These are phyloP conservation scores for Epichloe sp. DNA, from an alignment of 2,329 filamentous ascomycete genomes.

Conservation along the genomic window DNA sequence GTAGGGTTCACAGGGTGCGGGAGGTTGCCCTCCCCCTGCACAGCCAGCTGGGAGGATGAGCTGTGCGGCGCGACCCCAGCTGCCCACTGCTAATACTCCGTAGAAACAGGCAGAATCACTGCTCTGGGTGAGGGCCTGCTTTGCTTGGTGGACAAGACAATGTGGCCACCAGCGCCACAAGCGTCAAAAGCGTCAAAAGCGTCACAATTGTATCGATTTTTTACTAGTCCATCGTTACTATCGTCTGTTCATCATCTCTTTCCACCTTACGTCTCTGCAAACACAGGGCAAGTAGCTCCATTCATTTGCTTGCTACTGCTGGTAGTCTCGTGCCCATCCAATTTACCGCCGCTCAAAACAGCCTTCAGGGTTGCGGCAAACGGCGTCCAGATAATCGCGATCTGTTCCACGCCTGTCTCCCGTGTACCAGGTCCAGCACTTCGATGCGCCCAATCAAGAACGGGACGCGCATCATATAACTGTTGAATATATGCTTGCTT, in stretches of 20 bases:
- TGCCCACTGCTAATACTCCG: constrained; percentile 9
- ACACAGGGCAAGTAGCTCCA: background rate
- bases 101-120: constrained; percentile 17
- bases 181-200: background rate
- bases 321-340: constrained; percentile 12
- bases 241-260: background rate
- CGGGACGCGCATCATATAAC: background rate
- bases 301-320: constrained; percentile 3
- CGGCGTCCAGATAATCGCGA: background rate
- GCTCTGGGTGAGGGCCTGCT: background rate
- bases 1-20: background rate
- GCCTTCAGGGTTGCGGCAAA: background rate
- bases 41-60: background rate
- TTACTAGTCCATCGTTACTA: background rate
- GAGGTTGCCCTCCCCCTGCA: constrained; percentile 1
- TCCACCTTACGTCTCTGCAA: background rate
- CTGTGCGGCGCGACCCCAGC: background rate
- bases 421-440: background rate
- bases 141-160: background rate
- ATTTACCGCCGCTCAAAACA: background rate
- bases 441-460: background rate
- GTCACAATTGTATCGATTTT: background rate
- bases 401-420: background rate
- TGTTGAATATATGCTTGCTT: background rate
- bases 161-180: background rate